Conservation (phyloP, 2,329 filamentous ascomycete genomes). For the Coniochaeta hoffmannii region DNA sequence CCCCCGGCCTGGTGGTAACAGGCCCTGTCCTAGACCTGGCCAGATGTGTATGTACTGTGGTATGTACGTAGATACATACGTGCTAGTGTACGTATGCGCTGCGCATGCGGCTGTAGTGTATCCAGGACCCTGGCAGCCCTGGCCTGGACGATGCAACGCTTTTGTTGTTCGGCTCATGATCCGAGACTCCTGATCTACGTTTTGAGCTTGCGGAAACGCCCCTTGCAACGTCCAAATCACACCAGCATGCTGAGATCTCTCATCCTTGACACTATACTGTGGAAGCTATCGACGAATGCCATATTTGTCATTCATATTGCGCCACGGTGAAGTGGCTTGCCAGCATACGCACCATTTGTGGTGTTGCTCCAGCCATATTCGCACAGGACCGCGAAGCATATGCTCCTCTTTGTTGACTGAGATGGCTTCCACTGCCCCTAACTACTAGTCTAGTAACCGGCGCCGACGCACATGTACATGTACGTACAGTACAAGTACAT, state of each 20-base stretch:
- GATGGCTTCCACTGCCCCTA: too few relatives aligned
- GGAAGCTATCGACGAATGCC: conserved; percentile 1
- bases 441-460: too few relatives aligned
- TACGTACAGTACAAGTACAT: too few relatives aligned
- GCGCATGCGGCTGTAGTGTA: not conserved
- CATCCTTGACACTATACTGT: not conserved
- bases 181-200: conserved; percentile 19
- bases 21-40: not conserved
- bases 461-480: too few relatives aligned
- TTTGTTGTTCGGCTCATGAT: conserved; percentile 12
- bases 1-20: not conserved
- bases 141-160: conserved; percentile 7
- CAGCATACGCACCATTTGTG: too few relatives aligned
- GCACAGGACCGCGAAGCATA: too few relatives aligned
- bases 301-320: not conserved
- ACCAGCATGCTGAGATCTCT: conserved; percentile 8
- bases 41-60: too few relatives aligned
- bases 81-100: not conserved
- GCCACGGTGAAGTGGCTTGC: not conserved
- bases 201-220: conserved; percentile 8
- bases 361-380: not conserved
- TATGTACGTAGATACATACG: too few relatives aligned
- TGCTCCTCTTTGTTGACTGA: too few relatives aligned
- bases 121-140: not conserved
- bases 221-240: conserved; percentile 4